Base-by-base conservation (phyloP, 2,329 filamentous ascomycete genomes). In the Stemphylium beticola region DNA sequence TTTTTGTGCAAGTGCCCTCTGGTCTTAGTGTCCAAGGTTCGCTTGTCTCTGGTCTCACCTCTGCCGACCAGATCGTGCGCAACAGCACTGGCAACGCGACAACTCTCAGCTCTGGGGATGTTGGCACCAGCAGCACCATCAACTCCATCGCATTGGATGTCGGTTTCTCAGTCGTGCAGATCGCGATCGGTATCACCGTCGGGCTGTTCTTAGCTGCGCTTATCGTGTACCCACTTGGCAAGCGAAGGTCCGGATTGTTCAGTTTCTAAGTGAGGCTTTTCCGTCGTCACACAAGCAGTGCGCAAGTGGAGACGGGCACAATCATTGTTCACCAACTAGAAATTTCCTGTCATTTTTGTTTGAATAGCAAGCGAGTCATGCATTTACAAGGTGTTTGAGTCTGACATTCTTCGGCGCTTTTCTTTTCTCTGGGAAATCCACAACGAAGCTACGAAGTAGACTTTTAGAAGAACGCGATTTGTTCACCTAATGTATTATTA, bases 1-100 rank as follows among this genome's bases (percentile, higher is more conserved):
- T 96, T 60, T 96, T 96, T 59, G 83, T 87, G 2, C 83, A 86
- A 55, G 85, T 87, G 0, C 85, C 85, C 0, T 83, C 80, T 2
- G 85, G 85, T 1, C 75, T 87, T 2, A 82, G 84, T 2, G 84
- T 85, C 1, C 81, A 78, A 47, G 85, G 85, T 1, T 81, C 78
- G 12, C 68, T 87, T 15, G 79, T 87, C 1, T 77, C 79, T 0
- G 85, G 85, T 12, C 77, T 87, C 39, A 80, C 80, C 9, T 82
- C 79, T 1, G 84, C 85, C 0, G 79, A 86, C 58, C 79, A 85
- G 60, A 83, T 85, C 59, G 79, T 77, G 5, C 67, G 72, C 8
- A 79, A 77, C 55, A 77, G 77, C 0, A 82, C 80, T 20, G 76
- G 78, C 2, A 62, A 67, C 33, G 78, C 77, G 17, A 81, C 77